phyloP scores from a whole-genome alignment of 768 basidiomycete species.

The Psilocybe cubensis region DNA sequence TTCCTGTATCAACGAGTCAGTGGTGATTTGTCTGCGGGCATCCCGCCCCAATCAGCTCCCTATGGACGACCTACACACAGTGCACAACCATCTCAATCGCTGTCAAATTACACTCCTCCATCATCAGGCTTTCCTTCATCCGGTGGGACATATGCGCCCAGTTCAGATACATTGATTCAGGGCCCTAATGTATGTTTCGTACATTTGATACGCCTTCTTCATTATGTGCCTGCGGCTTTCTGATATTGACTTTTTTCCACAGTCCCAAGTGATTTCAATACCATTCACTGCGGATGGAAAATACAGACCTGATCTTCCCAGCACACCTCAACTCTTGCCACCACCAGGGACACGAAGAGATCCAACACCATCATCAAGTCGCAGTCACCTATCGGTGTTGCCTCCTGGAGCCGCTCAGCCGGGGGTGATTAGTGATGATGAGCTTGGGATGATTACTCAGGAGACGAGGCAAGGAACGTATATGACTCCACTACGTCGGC shows the following conservation, averaged over 20 bases:
- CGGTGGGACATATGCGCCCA: slow-evolving; percentile 1
- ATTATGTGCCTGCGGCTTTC: neutral
- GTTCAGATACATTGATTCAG: neutral
- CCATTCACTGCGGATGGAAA: slow-evolving; percentile 18
- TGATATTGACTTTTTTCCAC: neutral
- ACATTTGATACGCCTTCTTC: neutral
- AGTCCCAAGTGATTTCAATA: slow-evolving; percentile 13
- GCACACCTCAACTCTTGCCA: slow-evolving; percentile 13
- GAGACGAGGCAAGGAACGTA: neutral
- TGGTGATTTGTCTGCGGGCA: neutral
- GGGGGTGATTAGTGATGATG: neutral
- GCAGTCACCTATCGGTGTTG: neutral
- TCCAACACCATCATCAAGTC: neutral
- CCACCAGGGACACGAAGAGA: slow-evolving; percentile 8
- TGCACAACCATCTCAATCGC: slow-evolving; percentile 1
- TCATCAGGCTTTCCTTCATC: slow-evolving; percentile 5
- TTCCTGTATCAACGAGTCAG: slow-evolving; percentile 11
- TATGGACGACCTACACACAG: neutral
- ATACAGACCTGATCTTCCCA: slow-evolving; percentile 20
- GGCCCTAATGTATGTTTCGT: slow-evolving; percentile 4
- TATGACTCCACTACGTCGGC: neutral
- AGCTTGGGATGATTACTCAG: neutral
- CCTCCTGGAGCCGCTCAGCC: neutral
- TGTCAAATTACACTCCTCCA: slow-evolving; percentile 3
- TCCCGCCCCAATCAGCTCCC: neutral